Base-by-base conservation (phyloP, 139 green algal species). In the Trebouxia sp. region DNA sequence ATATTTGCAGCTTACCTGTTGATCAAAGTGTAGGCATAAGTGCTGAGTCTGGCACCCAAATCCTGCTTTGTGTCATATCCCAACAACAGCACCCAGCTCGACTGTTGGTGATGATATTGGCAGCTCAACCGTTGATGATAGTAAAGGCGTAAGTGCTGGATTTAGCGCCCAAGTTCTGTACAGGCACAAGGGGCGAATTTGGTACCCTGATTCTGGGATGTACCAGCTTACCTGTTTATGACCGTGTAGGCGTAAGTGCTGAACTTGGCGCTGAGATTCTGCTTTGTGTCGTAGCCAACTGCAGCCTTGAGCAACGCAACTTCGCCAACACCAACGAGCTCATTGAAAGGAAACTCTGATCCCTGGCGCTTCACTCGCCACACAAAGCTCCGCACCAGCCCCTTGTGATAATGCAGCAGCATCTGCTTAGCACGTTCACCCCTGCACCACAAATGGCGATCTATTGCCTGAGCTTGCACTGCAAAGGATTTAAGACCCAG, bases 331-430 rank as follows among this genome's bases (percentile, higher is more conserved):
- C 42, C 14, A 24, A 24, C 62, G 4, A 72, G 62, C 62, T 72
- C 62, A 1, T 35, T 35, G 43, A 72, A 43, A 0, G 32, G 14
- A n/a, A 35, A 42, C 20, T 45, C 35, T 11, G 62, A 45, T 24
- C 62, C 62, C 32, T 45, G 28, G 10, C 35, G 62, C 32, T 72
- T 72, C 32, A 32, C 42, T 32, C 62, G 62, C 62, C 62, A 72
- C 10, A 72, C 62, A 72, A 72, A 72, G 14, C 43, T 32, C 32
- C 35, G 32, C 62, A 72, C 62, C 4, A 72, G 32, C 0, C 35
- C 35, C 1, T 72, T 72, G 32, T 72, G 42, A 35, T 72, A 72
- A 30, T 72, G 62, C 62, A 72, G 62, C 62, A 72, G 62, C 62
- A 72, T 72, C 12, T 32, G 42, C 32, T 45, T 72, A 11, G 62